Evolutionary conservation across 2,329 filamentous ascomycete species (phyloP), one percentile per base, ranked within the genome.

Genomic region (Leptosphaerulina australis): DNA sequence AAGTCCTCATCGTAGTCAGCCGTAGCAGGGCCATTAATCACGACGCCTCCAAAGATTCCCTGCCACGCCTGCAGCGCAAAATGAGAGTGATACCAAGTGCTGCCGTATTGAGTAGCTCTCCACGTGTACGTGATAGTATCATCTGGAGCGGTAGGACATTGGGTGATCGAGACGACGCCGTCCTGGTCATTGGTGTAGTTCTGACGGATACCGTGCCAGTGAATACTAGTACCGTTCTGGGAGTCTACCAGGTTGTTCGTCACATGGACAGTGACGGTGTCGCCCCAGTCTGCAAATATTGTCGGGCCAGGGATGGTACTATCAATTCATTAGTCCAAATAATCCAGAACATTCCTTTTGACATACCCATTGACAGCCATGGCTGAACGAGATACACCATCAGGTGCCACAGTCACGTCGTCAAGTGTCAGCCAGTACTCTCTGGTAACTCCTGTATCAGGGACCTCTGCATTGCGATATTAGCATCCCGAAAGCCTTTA

Each of bases 391-490:
- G 60, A 63, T 2, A 83, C 81, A 15, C 84, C 83, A 62, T 86
- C 84, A 0, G 82, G 82, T 3, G 76, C 67, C 14, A 76, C 60
- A 0, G 73, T 77, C 0, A 68, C 69, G 26, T 78, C 75, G 4
- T 69, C 71, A 24, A 78, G 60, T 18, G 75, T 72, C 15, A 79
- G 67, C 62, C 69, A 74, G 54, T 78, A 79, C 45, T 74, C 74
- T 9, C 83, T 73, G 17, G 80, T 82, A 2, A 83, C 77, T 10
- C 82, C 80, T 0, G 83, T 85, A 25, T 73, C 68, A 1, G 82
- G 82, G 22, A 71, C 70, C 4, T 75, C 68, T 45, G 21, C 11
- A 22, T 3, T 9, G 2, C 18, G 9, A 15, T 17, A 18, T 60
- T 31, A 38, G 44, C 25, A 4, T 37, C 18, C 14, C 29, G 7